Evolutionary conservation across 495 filamentous ascomycete species (phyloP).

Genomic region (Cercophora samala): DNA sequence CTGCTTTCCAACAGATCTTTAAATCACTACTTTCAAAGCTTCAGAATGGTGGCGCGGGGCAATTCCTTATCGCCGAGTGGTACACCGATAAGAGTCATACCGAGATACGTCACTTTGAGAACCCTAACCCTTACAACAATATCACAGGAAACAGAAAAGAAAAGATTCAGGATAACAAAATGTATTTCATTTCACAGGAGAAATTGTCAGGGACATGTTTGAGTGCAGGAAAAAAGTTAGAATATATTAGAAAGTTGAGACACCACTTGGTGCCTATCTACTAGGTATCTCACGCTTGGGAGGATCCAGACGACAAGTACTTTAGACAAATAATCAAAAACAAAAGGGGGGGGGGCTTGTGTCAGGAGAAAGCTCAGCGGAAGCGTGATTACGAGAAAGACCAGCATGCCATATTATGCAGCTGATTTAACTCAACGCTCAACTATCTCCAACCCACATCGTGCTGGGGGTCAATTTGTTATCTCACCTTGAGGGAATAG

Average conservation of each 20-base stretch:
- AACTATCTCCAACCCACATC: too few species aligned
- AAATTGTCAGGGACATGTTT: too few species aligned
- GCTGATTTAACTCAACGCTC: too few species aligned
- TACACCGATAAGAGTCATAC: constrained; percentile 30
- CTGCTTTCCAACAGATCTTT: background rate
- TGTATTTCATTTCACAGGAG: background rate
- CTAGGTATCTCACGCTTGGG: too few species aligned
- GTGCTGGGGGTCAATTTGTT: too few species aligned
- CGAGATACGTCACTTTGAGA: constrained; percentile 11
- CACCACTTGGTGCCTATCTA: background rate
- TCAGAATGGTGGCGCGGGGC: constrained; percentile 17
- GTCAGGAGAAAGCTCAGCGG: too few species aligned
- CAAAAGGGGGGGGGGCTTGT: too few species aligned
- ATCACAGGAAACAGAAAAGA: background rate
- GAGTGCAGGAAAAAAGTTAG: background rate
- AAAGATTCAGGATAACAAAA: background rate
- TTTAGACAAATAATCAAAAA: too few species aligned
- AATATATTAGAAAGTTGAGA: background rate
- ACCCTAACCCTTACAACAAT: constrained; percentile 22
- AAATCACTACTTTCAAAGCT: background rate
- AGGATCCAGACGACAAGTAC: too few species aligned
- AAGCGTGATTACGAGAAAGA: too few species aligned
- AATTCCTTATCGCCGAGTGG: constrained; percentile 15
- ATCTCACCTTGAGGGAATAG: background rate
- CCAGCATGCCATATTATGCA: too few species aligned